A percentile compares a stretch with the other conserved stretches of the same genome.
Conservation (phyloP, 2,329 filamentous ascomycete genomes). For the Ophiostoma triangulosporum region DNA sequence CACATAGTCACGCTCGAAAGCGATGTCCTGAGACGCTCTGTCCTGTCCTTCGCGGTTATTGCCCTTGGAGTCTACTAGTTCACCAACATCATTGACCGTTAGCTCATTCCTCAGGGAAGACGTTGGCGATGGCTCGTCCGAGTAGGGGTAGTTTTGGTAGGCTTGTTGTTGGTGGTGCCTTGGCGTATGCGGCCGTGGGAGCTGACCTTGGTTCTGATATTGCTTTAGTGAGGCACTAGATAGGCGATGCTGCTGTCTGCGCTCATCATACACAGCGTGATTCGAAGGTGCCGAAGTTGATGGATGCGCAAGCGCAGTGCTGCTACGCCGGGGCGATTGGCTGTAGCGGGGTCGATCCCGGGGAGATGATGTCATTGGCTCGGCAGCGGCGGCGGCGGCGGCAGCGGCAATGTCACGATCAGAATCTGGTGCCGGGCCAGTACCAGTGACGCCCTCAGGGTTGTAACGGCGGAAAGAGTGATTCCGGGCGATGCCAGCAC, state of each 20-base stretch:
- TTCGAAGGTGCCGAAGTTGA: conserved; percentile 33
- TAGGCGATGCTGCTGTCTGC: conserved; percentile 24
- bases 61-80: conserved; percentile 5
- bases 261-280: conserved; percentile 21
- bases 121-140: conserved; percentile 22
- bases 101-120: conserved; percentile 24
- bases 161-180: neutral
- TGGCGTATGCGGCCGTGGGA: neutral
- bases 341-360: conserved; percentile 18
- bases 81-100: conserved; percentile 9
- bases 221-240: conserved; percentile 28
- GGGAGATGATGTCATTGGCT: conserved; percentile 5
- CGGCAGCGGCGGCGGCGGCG: conserved; percentile 26
- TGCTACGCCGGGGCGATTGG: conserved; percentile 30
- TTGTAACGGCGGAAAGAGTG: conserved; percentile 28
- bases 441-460: conserved; percentile 3
- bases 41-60: conserved; percentile 42
- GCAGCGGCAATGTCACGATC: conserved; percentile 21
- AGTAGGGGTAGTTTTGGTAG: conserved; percentile 11
- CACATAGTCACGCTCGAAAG: conserved; percentile 88
- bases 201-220: conserved; percentile 14
- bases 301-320: conserved; percentile 26
- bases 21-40: conserved; percentile 70
- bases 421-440: conserved; percentile 19
- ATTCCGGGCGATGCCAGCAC: conserved; percentile 16